These are phyloP conservation scores for Corrigiola litoralis DNA, from an alignment of 179 eudicot species.

Conservation along the genomic window DNA sequence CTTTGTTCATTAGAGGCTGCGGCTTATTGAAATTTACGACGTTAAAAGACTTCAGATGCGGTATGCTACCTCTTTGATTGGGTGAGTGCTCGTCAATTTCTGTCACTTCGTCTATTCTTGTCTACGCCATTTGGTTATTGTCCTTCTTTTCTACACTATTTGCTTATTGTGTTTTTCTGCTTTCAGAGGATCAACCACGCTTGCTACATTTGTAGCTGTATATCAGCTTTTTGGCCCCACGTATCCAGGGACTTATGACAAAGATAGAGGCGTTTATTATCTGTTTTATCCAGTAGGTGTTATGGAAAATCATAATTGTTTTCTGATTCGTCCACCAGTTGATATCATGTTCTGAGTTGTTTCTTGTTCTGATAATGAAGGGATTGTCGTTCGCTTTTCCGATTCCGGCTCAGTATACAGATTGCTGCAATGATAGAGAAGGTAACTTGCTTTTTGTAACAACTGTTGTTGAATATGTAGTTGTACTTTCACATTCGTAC, in stretches of 20 bases:
- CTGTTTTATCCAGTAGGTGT: conserved; percentile 79
- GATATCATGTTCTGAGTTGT: conserved; percentile 5
- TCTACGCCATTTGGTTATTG: neutral
- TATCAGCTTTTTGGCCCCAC: conserved; percentile 97
- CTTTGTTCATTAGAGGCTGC: conserved; percentile 61
- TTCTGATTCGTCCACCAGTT: neutral
- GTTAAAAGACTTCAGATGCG: conserved; percentile 97
- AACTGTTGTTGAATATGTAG: neutral
- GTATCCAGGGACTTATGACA: conserved; percentile 85
- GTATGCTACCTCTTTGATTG: conserved; percentile 76
- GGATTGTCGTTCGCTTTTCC: conserved; percentile 95
- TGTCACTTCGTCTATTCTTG: neutral
- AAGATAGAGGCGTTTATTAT: conserved; percentile 79
- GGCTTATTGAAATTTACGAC: conserved; percentile 88
- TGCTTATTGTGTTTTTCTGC: conserved; percentile 8
- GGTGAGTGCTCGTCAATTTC: conserved; percentile 38
- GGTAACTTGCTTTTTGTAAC: conserved; percentile 37
- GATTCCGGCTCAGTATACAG: conserved; percentile 78
- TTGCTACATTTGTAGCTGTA: conserved; percentile 94
- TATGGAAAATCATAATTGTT: neutral
- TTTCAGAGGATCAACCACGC: conserved; percentile 79
- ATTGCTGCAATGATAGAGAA: conserved; percentile 68
- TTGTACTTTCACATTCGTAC: neutral
- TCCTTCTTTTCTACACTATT: conserved; percentile 11
- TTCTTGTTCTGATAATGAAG: conserved; percentile 39